Conservation (phyloP, 495 filamentous ascomycete genomes). For the Penicillium diatomitis region DNA sequence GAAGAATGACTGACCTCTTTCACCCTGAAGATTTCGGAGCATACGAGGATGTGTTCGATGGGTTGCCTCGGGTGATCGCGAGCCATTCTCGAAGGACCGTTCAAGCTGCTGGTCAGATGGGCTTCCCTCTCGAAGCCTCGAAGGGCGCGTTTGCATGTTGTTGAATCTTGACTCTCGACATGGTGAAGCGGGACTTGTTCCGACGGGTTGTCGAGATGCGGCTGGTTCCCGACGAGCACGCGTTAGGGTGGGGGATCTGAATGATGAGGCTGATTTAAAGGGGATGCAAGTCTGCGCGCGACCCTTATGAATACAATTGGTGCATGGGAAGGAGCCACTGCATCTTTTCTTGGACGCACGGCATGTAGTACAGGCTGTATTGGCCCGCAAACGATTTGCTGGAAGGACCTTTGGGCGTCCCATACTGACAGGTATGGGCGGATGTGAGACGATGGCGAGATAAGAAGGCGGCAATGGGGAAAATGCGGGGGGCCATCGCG, state of each 20-base stretch:
- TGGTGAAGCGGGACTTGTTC: background rate
- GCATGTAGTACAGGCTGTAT: constrained; percentile 29
- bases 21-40: constrained; percentile 29
- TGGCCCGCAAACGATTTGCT: constrained; percentile 26
- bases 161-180: background rate
- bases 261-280: constrained; percentile 14
- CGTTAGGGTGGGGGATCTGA: background rate
- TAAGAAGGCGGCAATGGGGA: background rate
- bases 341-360: constrained; percentile 33
- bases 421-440: constrained; percentile 14
- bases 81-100: constrained; percentile 4
- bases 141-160: background rate
- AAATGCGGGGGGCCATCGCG: too few relatives aligned
- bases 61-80: constrained; percentile 22
- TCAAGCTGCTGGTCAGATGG: constrained; percentile 1
- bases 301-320: constrained; percentile 26
- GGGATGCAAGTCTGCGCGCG: constrained; percentile 24
- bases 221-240: constrained; percentile 3
- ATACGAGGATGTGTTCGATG: constrained; percentile 32
- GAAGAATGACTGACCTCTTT: constrained; percentile 18
- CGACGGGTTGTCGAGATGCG: background rate
- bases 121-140: background rate
- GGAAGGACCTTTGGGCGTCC: constrained; percentile 31
- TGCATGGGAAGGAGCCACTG: constrained; percentile 31
- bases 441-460: background rate